These are phyloP conservation scores for Thozetella sp. DNA, from an alignment of 495 filamentous ascomycete genomes.

Conservation along the genomic window DNA sequence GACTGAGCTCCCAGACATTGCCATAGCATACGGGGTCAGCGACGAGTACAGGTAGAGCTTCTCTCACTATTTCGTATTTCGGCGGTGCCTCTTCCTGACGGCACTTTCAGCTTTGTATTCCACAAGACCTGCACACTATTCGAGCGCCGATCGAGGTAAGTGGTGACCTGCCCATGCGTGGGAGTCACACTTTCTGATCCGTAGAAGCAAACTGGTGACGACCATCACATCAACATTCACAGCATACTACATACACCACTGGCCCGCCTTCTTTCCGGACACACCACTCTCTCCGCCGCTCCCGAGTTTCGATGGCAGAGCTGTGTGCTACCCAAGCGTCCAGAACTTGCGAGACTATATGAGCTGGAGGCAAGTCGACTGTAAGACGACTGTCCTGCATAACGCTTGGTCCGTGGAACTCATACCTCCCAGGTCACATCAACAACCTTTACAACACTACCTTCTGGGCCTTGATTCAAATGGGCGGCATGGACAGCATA, in stretches of 20 bases:
- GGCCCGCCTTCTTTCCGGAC: conserved; percentile 74
- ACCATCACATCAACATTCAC: conserved; percentile 93
- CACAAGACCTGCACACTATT: conserved; percentile 80
- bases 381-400: conserved; percentile 48
- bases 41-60: conserved; percentile 81
- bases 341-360: conserved; percentile 89
- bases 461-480: conserved; percentile 85
- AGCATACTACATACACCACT: conserved; percentile 83
- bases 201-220: conserved; percentile 77
- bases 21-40: conserved; percentile 87
- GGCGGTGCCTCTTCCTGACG: too few species aligned
- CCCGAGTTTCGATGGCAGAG: conserved; percentile 89
- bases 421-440: conserved; percentile 70
- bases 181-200: conserved; percentile 3
- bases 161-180: conserved; percentile 6
- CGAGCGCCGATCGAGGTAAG: conserved; percentile 80
- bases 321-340: conserved; percentile 81
- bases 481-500: conserved; percentile 71
- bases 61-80: not conserved
- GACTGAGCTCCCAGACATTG: conserved; percentile 81
- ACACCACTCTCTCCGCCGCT: conserved; percentile 69
- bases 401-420: not conserved
- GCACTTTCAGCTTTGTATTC: conserved; percentile 75
- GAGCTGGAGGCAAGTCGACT: conserved; percentile 96
- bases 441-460: conserved; percentile 99